Evolutionary conservation across 371 early-diverging fungal genomes (phyloP).

Genomic region (Neoconidiobolus thromboides): DNA sequence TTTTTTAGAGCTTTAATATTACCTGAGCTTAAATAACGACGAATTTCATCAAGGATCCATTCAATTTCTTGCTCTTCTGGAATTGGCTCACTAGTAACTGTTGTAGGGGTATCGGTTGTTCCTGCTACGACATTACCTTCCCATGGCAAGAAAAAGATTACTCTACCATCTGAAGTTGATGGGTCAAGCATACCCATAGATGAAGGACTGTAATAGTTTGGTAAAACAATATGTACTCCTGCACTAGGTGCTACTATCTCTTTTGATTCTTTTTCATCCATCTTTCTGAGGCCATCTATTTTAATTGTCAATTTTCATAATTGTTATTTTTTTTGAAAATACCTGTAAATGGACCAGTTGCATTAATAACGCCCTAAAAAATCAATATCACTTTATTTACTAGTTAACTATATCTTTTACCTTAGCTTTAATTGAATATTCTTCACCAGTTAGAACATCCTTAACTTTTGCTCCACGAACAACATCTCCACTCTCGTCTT

Average conservation of each 20-base stretch:
- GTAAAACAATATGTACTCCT: constrained; percentile 94
- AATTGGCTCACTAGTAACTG: constrained; percentile 57
- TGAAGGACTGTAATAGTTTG: constrained; percentile 81
- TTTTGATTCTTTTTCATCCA: constrained; percentile 52
- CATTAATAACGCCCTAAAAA: constrained; percentile 75
- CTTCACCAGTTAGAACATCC: constrained; percentile 80
- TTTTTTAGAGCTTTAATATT: neutral
- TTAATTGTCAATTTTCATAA: neutral
- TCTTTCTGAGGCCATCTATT: constrained; percentile 61
- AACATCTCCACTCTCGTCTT: constrained; percentile 15
- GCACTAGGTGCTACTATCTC: constrained; percentile 90
- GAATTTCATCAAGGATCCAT: constrained; percentile 91
- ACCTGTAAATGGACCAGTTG: constrained; percentile 56
- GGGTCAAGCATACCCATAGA: constrained; percentile 97
- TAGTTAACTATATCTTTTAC: constrained; percentile 7
- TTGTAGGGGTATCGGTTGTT: constrained; percentile 87
- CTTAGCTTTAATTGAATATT: constrained; percentile 75
- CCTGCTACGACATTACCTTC: constrained; percentile 96
- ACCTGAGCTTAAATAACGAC: constrained; percentile 65
- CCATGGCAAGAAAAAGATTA: constrained; percentile 99
- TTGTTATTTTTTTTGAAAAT: neutral
- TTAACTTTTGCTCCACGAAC: constrained; percentile 66
- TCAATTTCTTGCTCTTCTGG: constrained; percentile 88
- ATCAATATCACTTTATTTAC: neutral
- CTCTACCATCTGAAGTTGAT: constrained; percentile 92